Evolutionary conservation across 2,329 filamentous ascomycete genomes (phyloP).

Genomic region (Colletotrichum eremochloae): DNA sequence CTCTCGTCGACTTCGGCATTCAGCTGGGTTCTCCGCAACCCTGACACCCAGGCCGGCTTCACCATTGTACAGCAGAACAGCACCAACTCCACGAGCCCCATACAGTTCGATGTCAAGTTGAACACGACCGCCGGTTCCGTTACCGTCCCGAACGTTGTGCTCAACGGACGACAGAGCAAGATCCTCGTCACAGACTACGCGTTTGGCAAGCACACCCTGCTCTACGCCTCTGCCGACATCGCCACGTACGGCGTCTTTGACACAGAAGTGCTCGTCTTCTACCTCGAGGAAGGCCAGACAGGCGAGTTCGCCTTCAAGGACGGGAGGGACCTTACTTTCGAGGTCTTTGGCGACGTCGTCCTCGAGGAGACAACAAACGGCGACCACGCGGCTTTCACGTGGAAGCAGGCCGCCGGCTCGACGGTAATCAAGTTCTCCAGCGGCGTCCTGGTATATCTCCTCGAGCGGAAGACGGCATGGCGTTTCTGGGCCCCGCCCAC

Average conservation of each 20-base stretch:
- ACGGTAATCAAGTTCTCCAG: constrained; percentile 64
- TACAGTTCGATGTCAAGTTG: constrained; percentile 61
- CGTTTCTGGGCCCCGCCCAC: constrained; percentile 75
- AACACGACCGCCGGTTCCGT: constrained; percentile 60
- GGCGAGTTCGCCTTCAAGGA: constrained; percentile 70
- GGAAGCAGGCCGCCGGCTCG: constrained; percentile 63
- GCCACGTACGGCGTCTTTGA: constrained; percentile 71
- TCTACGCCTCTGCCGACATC: constrained; percentile 79
- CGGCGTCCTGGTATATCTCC: constrained; percentile 66
- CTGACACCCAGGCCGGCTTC: constrained; percentile 63
- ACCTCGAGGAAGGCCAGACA: constrained; percentile 69
- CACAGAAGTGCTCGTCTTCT: constrained; percentile 74
- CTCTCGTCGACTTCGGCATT: constrained; percentile 55
- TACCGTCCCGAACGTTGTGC: constrained; percentile 61
- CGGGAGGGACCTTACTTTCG: constrained; percentile 50
- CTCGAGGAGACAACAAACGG: constrained; percentile 42
- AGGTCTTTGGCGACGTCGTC: constrained; percentile 51
- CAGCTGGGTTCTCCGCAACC: constrained; percentile 66
- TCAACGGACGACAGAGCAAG: constrained; percentile 76
- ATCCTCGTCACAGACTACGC: constrained; percentile 77
- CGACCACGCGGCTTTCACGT: constrained; percentile 50
- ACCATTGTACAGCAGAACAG: constrained; percentile 62
- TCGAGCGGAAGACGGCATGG: constrained; percentile 76
- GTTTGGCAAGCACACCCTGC: constrained; percentile 68
- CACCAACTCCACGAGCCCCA: constrained; percentile 58